Evolutionary conservation across 345 rosid genomes (phyloP).

Genomic region (Cardamine resedifolia): DNA sequence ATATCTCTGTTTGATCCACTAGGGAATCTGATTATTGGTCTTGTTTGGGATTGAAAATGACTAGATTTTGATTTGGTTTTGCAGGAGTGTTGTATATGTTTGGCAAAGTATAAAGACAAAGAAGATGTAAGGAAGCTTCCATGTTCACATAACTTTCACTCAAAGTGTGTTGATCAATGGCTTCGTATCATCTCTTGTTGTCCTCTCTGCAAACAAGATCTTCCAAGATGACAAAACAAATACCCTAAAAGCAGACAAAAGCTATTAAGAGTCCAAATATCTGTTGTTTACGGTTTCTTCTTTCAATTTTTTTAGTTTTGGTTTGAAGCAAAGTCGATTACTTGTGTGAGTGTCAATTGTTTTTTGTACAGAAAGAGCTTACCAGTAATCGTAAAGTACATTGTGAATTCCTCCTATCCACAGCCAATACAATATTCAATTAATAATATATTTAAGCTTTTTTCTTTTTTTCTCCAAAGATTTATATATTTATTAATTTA

Average conservation of each 20-base stretch:
- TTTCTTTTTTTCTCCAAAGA: too few relatives aligned
- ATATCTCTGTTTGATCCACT: conserved; percentile 3
- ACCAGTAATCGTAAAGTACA: conserved; percentile 37
- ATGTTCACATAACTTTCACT: conserved; percentile 90
- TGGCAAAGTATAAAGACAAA: conserved; percentile 76
- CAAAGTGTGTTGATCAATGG: conserved; percentile 97
- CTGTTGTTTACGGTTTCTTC: neutral
- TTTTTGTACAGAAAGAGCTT: conserved; percentile 37
- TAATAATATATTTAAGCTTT: too few relatives aligned
- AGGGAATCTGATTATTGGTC: neutral
- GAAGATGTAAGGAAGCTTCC: conserved; percentile 89
- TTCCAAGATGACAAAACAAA: conserved; percentile 48
- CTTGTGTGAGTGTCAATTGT: conserved; percentile 35
- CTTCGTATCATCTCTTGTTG: conserved; percentile 91
- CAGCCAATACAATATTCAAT: too few relatives aligned
- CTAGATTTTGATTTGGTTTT: neutral
- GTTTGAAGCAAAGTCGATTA: conserved; percentile 34
- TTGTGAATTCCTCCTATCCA: neutral
- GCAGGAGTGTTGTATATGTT: conserved; percentile 95
- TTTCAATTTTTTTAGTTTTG: neutral
- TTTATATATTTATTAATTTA: too few relatives aligned
- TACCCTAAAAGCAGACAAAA: conserved; percentile 8
- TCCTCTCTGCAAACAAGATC: conserved; percentile 91
- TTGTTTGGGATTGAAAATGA: neutral
- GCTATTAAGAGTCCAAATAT: conserved; percentile 21